Evolutionary conservation across 768 basidiomycete genomes (phyloP), one percentile per base, ranked within the genome.

Genomic region (Phlebiopsis gigantea): DNA sequence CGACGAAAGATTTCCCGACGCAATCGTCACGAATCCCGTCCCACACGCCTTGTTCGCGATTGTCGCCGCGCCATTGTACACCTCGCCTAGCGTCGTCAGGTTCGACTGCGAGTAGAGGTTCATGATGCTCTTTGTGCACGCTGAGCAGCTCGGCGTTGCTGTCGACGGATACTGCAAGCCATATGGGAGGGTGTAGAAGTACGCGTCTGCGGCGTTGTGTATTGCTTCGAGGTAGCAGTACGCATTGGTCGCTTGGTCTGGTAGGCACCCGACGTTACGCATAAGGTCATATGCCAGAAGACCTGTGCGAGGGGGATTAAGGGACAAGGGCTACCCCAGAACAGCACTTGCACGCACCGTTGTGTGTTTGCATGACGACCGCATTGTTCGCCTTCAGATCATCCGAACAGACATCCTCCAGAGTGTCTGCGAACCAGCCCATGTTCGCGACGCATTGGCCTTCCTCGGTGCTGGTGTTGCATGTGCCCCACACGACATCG

Each of bases 201-300:
- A 90, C n/a, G 83, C 68, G 66, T 89, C 88, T 21, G 83, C 78
- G 0, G 87, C 81, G 56, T 83, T 75, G 30, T 71, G 74, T 21
- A 81, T 78, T 14, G 90, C 88, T 58, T 83, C 76, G 53, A 90
- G 52, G 71, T 81, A 92, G 73, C 90, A 93, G 71, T 90, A 93
- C 0, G 81, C 69, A 62, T 84, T 77, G 28, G 82, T 77, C 3
- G 73, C 63, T 9, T 83, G 76, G 68, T 88, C 76, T 7, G 75
- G 61, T 22, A 80, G 73, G 65, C 91, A 93, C 5, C 78, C 87
- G 0, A 76, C 76, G 14, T 76, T 68, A 39, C 83, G 78, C 79
- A 89, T 82, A 49, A 89, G 57, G 39, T 71, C 60, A 66, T 84
- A 95, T 22, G 84, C 76, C 58, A 79, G 71, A 34, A 94, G 73